Conservation (phyloP, 2,329 filamentous ascomycete species). For the Hortaea werneckii region DNA sequence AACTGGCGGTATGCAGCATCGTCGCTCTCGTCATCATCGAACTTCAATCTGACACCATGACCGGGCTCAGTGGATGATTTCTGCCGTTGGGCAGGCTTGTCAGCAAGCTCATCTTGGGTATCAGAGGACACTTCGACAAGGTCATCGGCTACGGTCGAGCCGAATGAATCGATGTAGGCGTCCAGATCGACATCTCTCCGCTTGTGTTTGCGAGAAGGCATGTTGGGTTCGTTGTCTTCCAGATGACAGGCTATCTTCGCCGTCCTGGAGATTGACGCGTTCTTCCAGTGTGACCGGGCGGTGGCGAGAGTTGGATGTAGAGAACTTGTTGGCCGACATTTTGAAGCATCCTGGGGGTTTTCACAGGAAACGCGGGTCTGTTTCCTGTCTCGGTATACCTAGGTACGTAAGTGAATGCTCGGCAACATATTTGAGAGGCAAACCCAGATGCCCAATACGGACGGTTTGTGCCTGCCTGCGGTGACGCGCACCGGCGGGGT, state of each 20-base stretch:
- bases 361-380: no score
- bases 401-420: no score
- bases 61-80: neutral
- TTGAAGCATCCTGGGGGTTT: neutral
- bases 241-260: slow-evolving; percentile 8
- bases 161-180: slow-evolving; percentile 10
- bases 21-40: slow-evolving; percentile 43
- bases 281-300: neutral
- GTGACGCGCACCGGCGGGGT: no score
- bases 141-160: slow-evolving; percentile 1
- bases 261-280: slow-evolving; percentile 10
- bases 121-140: slow-evolving; percentile 11
- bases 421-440: no score
- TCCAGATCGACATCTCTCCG: slow-evolving; percentile 9
- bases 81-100: slow-evolving; percentile 4
- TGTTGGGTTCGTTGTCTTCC: slow-evolving; percentile 9
- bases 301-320: neutral
- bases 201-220: slow-evolving; percentile 4
- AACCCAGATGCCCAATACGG: no score
- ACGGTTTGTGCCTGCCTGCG: no score
- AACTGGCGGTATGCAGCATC: slow-evolving; percentile 53
- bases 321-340: no score
- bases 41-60: slow-evolving; percentile 11
- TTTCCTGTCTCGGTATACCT: no score
- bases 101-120: slow-evolving; percentile 1